Evolutionary conservation across 2,329 filamentous ascomycete species (phyloP), one percentile per base, ranked within the genome.

Genomic region (Chaetomiaceae sp.): DNA sequence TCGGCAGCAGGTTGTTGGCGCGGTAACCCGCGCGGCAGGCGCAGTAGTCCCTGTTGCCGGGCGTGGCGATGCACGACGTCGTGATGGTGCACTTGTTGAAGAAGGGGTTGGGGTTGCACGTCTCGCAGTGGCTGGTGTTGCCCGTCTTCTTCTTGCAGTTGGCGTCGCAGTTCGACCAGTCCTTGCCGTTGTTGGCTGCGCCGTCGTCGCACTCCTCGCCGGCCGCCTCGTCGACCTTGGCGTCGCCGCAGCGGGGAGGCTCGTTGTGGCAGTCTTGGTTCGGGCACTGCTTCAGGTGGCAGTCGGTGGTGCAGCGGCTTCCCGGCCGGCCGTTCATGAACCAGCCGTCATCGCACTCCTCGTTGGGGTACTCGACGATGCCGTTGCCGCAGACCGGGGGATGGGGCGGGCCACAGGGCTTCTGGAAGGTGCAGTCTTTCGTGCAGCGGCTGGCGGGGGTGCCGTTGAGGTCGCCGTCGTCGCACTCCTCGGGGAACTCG

Each of bases 1-100:
- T 55, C 9, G 53, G 46, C 27, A 39, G 36, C n/a, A 57, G 42
- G 2, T 31, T 47, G 33, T 44, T 54, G 47, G 57, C 57, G 4
- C 57, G 51, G 44, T 55, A 59, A 0, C 57, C 57, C 3, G 57
- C 55, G 23, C 57, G 55, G 47, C 57, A 59, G 25, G 57, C 57
- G 34, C 57, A 59, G 40, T 55, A 59, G 42, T 51, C 17, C 47
- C 29, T 53, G 20, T 45, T 36, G 39, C 44, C 36, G 6, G 53
- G 50, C 3, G 52, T 42, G 2, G n/a, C 15, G 44, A 59, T 55
- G 52, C 57, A 59, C 4, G 52, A 57, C 9, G 57, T 59, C 12
- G 57, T 59, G 55, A 59, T 55, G 49, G 49, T 52, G 53, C 57
- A 59, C 55, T 54, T 54, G 50, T 59, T 59, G 55, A 54, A 55